A percentile compares a stretch with the other conserved stretches of the same genome.
phyloP scores from a whole-genome alignment of 768 basidiomycete genomes.

The Cyathus striatus region DNA sequence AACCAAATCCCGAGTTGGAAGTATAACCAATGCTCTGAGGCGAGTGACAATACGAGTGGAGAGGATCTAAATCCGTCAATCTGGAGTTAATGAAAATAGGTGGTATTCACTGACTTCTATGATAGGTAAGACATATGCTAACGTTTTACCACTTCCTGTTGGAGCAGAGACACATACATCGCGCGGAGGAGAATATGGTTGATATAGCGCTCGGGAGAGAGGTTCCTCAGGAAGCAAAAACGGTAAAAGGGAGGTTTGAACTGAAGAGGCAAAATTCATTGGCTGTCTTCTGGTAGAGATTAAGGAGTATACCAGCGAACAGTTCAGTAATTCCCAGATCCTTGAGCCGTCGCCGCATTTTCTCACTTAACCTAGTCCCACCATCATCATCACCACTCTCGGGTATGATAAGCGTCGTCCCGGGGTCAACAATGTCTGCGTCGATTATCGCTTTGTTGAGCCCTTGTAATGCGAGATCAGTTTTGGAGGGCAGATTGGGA shows the following conservation, averaged over 20 bases:
- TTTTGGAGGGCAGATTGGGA: conserved; percentile 67
- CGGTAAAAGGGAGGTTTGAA: conserved; percentile 86
- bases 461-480: conserved; percentile 71
- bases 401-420: conserved; percentile 38
- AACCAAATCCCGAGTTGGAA: conserved; percentile 94
- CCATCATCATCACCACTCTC: conserved; percentile 32
- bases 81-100: conserved; percentile 4
- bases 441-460: conserved; percentile 68
- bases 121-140: conserved; percentile 93
- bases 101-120: conserved; percentile 85
- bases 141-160: conserved; percentile 96
- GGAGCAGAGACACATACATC: conserved; percentile 96
- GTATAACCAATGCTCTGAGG: conserved; percentile 80
- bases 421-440: conserved; percentile 65
- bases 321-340: conserved; percentile 82
- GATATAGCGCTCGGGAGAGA: conserved; percentile 46
- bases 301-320: conserved; percentile 68
- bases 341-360: conserved; percentile 54
- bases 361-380: conserved; percentile 50
- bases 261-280: conserved; percentile 30
- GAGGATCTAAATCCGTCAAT: conserved; percentile 46
- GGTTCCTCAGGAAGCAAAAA: conserved; percentile 55
- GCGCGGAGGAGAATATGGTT: conserved; percentile 57
- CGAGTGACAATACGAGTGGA: conserved; percentile 73
- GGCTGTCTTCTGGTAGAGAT: conserved; percentile 2